phyloP scores from a whole-genome alignment of 2,329 filamentous ascomycete species.

The Teratosphaeria nubilosa region DNA sequence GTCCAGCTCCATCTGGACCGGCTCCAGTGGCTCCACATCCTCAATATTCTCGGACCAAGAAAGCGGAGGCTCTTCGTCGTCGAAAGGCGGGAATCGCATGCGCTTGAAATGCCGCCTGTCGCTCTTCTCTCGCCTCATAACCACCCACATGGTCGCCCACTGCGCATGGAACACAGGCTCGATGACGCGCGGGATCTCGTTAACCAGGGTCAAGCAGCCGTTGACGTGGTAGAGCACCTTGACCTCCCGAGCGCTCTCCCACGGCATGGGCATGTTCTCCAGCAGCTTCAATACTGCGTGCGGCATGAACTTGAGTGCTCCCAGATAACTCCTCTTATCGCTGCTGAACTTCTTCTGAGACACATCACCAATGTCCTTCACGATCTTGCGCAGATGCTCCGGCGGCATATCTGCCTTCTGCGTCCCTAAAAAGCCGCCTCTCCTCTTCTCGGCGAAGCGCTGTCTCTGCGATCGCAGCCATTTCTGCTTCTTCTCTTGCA shows the following conservation, averaged over 20 bases:
- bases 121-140: slow-evolving; percentile 96
- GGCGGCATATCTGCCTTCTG: slow-evolving; percentile 98
- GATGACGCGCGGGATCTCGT: slow-evolving; percentile 92
- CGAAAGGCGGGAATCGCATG: slow-evolving; percentile 97
- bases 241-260: slow-evolving; percentile 92
- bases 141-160: slow-evolving; percentile 99
- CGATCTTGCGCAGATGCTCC: slow-evolving; percentile 95
- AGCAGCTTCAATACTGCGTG: slow-evolving; percentile 93
- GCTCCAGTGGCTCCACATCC: slow-evolving; percentile 92
- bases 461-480: slow-evolving; percentile 88
- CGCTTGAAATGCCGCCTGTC: slow-evolving; percentile 93
- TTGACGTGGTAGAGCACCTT: slow-evolving; percentile 99
- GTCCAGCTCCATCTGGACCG: slow-evolving; percentile 96
- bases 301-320: slow-evolving; percentile 97
- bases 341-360: slow-evolving; percentile 99
- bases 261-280: slow-evolving; percentile 99
- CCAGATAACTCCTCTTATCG: slow-evolving; percentile 95
- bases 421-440: slow-evolving; percentile 91
- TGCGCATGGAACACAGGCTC: slow-evolving; percentile 97
- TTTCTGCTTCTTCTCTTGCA: slow-evolving; percentile 97
- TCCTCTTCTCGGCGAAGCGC: slow-evolving; percentile 92
- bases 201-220: slow-evolving; percentile 90
- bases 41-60: slow-evolving; percentile 99
- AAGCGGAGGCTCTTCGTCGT: slow-evolving; percentile 93
- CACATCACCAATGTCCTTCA: slow-evolving; percentile 96